Evolutionary conservation across 257 asterid genomes (phyloP).

Genomic region (Fraxinus americana): DNA sequence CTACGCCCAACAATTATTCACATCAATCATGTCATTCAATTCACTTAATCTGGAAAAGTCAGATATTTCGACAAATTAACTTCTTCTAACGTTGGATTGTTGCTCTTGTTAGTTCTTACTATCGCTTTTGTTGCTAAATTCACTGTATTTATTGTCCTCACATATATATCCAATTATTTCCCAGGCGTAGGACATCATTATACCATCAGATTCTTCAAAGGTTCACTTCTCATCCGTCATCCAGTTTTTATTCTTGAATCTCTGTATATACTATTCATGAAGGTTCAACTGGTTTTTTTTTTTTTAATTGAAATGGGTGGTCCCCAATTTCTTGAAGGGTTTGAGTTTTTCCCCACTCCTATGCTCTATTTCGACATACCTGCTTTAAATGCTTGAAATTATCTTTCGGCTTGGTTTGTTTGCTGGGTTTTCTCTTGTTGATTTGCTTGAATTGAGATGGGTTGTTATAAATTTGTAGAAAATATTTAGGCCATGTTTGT

Average conservation of each 20-base stretch:
- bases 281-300: conserved; percentile 7
- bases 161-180: conserved; percentile 2
- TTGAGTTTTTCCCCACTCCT: background rate
- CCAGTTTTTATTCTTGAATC: conserved; percentile 16
- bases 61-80: conserved; percentile 20
- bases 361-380: background rate
- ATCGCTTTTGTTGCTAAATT: conserved; percentile 5
- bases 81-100: background rate
- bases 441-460: conserved; percentile 24
- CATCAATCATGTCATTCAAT: conserved; percentile 26
- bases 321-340: background rate
- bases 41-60: conserved; percentile 32
- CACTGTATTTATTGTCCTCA: conserved; percentile 11
- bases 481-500: background rate
- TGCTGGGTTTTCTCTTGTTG: conserved; percentile 14
- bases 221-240: conserved; percentile 30
- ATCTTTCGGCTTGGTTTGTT: background rate
- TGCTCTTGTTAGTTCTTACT: too few species aligned
- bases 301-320: conserved; percentile 18
- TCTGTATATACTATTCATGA: conserved; percentile 1
- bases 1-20: conserved; percentile 18
- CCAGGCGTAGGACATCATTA: conserved; percentile 38
- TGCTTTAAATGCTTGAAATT: conserved; percentile 11
- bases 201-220: conserved; percentile 38
- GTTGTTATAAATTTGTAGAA: conserved; percentile 26